Conservation (phyloP, 2,329 filamentous ascomycete genomes). For the Fusarium luffae region DNA sequence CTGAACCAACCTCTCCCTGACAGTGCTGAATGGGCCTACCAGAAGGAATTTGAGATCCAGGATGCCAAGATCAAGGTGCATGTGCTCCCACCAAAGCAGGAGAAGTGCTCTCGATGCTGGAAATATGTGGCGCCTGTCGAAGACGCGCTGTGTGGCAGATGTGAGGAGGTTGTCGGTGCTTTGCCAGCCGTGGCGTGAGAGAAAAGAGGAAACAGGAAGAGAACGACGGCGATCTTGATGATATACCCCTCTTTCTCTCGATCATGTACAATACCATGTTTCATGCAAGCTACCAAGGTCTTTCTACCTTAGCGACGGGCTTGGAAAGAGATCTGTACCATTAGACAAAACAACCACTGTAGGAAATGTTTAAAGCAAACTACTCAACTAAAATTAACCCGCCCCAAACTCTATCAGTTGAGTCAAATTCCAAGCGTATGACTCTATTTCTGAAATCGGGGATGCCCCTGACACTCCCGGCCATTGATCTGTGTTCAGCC, state of each 20-base stretch:
- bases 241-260: slow-evolving; percentile 29
- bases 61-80: slow-evolving; percentile 54
- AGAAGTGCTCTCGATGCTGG: slow-evolving; percentile 93
- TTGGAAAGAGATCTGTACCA: slow-evolving; percentile 9
- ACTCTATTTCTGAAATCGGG: slow-evolving; percentile 21
- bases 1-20: slow-evolving; percentile 53
- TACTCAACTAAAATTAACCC: background rate
- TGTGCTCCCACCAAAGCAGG: slow-evolving; percentile 61
- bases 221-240: slow-evolving; percentile 2
- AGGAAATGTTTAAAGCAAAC: background rate
- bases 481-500: slow-evolving; percentile 24
- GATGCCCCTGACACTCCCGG: slow-evolving; percentile 31
- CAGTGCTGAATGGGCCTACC: slow-evolving; percentile 55
- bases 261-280: slow-evolving; percentile 33
- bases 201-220: slow-evolving; percentile 13
- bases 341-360: slow-evolving; percentile 17
- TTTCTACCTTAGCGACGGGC: background rate
- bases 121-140: slow-evolving; percentile 77
- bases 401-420: slow-evolving; percentile 12
- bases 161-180: slow-evolving; percentile 69
- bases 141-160: slow-evolving; percentile 77
- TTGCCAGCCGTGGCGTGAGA: slow-evolving; percentile 20
- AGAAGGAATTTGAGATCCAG: slow-evolving; percentile 56
- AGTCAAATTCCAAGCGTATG: slow-evolving; percentile 31
- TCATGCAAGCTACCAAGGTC: slow-evolving; percentile 29